These are phyloP conservation scores for Setaria italica DNA, from an alignment of 202 grass and related monocot genomes.

Conservation along the genomic window DNA sequence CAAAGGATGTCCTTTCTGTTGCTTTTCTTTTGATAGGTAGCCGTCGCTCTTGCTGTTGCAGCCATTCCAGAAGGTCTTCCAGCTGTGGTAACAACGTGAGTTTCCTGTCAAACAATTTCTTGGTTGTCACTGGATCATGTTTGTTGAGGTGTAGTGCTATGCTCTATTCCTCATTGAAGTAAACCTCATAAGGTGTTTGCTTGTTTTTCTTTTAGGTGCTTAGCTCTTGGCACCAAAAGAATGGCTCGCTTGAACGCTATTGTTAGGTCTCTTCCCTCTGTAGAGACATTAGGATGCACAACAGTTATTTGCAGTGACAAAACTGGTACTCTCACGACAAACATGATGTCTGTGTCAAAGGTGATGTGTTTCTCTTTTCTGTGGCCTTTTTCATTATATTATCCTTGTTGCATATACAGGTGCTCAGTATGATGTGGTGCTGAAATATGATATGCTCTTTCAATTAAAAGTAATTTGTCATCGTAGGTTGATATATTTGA, in stretches of 20 bases:
- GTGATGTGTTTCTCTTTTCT: constrained; percentile 49
- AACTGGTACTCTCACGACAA: constrained; percentile 97
- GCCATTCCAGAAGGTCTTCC: constrained; percentile 99
- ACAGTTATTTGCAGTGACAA: constrained; percentile 99
- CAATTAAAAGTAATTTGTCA: constrained; percentile 32
- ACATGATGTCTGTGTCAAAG: constrained; percentile 99
- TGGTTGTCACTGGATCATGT: constrained; percentile 36
- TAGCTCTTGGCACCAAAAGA: constrained; percentile 99
- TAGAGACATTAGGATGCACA: constrained; percentile 97
- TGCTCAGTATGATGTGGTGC: constrained; percentile 15
- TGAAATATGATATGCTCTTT: constrained; percentile 28
- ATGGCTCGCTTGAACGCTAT: constrained; percentile 97
- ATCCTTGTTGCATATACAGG: constrained; percentile 36
- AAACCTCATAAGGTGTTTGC: constrained; percentile 39
- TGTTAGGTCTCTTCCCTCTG: constrained; percentile 94
- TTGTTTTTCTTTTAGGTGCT: constrained; percentile 68
- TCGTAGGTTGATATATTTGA: constrained; percentile 2
- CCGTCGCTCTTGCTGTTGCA: constrained; percentile 98
- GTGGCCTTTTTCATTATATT: constrained; percentile 36
- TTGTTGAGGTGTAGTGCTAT: constrained; percentile 28
- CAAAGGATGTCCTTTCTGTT: constrained; percentile 26
- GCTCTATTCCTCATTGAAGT: constrained; percentile 24
- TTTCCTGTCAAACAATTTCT: constrained; percentile 36
- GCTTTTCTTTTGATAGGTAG: constrained; percentile 69
- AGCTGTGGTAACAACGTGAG: constrained; percentile 99